These are phyloP conservation scores for Pseudopithomyces maydicus DNA, from an alignment of 2,329 filamentous ascomycete genomes.

Conservation along the genomic window DNA sequence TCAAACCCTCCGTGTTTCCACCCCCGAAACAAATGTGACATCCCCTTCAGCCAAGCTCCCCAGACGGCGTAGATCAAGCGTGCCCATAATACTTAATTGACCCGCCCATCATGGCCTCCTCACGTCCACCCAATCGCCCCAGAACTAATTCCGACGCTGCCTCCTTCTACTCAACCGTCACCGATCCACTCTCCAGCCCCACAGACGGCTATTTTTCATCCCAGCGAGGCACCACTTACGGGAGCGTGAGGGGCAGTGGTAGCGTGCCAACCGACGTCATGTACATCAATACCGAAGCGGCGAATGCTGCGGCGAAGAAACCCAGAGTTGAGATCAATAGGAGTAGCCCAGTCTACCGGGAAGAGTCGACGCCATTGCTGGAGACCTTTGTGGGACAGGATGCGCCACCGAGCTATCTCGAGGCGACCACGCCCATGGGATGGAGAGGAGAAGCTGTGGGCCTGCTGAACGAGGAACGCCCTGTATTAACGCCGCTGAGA, in stretches of 20 bases:
- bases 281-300: constrained; percentile 41
- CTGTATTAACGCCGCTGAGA: constrained; percentile 19
- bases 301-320: constrained; percentile 30
- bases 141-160: not conserved
- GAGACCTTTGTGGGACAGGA: constrained; percentile 31
- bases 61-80: constrained; percentile 10
- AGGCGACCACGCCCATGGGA: constrained; percentile 41
- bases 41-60: constrained; percentile 3
- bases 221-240: not conserved
- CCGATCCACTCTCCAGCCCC: constrained; percentile 7
- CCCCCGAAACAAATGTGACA: constrained; percentile 16
- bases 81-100: not conserved
- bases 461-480: constrained; percentile 21
- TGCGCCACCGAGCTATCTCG: constrained; percentile 36
- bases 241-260: not conserved
- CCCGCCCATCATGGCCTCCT: constrained; percentile 4
- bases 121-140: not conserved
- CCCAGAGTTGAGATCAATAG: constrained; percentile 22
- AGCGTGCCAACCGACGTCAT: constrained; percentile 18
- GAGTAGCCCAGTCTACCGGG: constrained; percentile 19
- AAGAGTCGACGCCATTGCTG: constrained; percentile 28
- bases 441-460: constrained; percentile 36
- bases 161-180: constrained; percentile 5
- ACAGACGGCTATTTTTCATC: constrained; percentile 8
- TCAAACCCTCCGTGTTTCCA: constrained; percentile 16